Evolutionary conservation across 1,284 basidiomycete genomes (phyloP), one percentile per base, ranked within the genome.

Genomic region (Apiotrichum akiyoshidainum): DNA sequence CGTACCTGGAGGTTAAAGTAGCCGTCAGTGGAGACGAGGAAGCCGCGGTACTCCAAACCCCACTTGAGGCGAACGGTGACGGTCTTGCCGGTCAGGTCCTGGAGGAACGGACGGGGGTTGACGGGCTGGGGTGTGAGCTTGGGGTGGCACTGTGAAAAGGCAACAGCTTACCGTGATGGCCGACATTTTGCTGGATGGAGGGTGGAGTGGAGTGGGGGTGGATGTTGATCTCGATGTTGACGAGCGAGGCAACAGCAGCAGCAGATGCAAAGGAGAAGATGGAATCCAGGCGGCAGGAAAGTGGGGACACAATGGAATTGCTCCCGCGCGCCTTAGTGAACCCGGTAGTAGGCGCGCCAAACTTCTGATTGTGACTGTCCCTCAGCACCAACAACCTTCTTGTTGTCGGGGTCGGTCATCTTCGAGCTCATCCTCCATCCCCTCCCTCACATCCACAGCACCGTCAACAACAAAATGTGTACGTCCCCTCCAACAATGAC

Each of bases 41-140:
- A 99, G 50, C 96, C 95, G 82, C 94, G 97, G 84, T 99, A 99
- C 78, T 98, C 94, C 64, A 98, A 84, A 63, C 96, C 96, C 96
- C 96, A 99, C 82, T 99, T 99, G 74, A 99, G 85, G 62, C 87
- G 85, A 59, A 99, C 94, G 71, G 87, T 89, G 52, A 98, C 92
- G 47, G 89, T 89, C 83, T 99, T 98, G 69, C 96, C 96, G 31
- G 95, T 98, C 70, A 98, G 86, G 78, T 96, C 92, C 80, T 98
- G 92, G 71, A 99, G 85, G 81, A 99, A 99, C 10, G 96, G 96
- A 81, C 98, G 98, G 19, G 96, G 95, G 80, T 99, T 99, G 70
- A 98, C 92, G 65, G 94, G 94, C 75, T 77, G 54, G n/a, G 11
- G 13, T 66, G 59, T 47, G 19, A 40, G 44, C 22, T 14, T n/a